Evolutionary conservation across 768 basidiomycete genomes (phyloP).

Genomic region (Mrakia frigida): DNA sequence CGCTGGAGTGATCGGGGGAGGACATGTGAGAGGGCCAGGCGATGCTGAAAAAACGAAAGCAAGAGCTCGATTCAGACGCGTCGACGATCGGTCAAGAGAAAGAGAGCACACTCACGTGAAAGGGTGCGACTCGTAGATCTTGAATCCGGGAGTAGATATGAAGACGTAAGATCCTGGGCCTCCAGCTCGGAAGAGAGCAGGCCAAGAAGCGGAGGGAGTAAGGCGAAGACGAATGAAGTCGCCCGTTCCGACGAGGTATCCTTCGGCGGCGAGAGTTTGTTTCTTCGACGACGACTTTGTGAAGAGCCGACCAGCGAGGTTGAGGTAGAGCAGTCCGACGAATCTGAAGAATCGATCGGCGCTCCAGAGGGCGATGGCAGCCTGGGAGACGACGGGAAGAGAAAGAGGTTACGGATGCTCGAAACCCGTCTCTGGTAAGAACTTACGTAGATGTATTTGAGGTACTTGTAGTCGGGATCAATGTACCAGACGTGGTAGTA

Average conservation of each 20-base stretch:
- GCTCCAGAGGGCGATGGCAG: conserved; percentile 18
- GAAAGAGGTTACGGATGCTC: no score
- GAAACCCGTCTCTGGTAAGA: no score
- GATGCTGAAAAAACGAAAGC: neutral
- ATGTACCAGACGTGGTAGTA: conserved; percentile 23
- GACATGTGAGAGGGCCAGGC: conserved; percentile 20
- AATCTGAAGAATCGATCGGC: conserved; percentile 9
- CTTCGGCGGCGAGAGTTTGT: conserved; percentile 14
- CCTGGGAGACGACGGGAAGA: neutral
- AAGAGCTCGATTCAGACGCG: neutral
- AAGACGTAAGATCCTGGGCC: conserved; percentile 26
- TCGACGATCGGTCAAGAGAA: no score
- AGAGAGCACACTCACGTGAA: conserved; percentile 6
- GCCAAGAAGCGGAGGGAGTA: conserved; percentile 5
- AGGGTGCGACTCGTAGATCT: conserved; percentile 17
- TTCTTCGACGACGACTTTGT: neutral
- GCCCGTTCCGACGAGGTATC: conserved; percentile 19
- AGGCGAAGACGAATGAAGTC: conserved; percentile 22
- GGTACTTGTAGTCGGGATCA: neutral
- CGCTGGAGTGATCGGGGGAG: neutral
- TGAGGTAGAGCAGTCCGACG: neutral
- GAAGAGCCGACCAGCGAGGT: neutral
- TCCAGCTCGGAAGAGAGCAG: neutral
- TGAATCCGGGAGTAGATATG: neutral
- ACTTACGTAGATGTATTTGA: conserved; percentile 15